Conservation (phyloP, 192 early-diverging fungal species). For the Cetraspora pellucida region DNA sequence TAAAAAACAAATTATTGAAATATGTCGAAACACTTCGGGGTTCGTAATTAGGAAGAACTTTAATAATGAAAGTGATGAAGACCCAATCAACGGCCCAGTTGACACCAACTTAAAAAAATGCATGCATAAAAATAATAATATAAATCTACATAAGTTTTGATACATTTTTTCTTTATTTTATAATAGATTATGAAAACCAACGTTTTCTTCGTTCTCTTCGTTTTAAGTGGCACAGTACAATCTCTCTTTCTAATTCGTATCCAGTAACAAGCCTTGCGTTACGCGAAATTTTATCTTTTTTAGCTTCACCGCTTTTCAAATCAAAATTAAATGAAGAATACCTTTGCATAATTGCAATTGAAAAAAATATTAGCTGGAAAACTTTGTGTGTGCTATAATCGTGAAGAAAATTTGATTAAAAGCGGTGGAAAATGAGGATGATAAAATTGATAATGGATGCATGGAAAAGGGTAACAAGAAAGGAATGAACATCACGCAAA, state of each 20-base stretch:
- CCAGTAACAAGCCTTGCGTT: background rate
- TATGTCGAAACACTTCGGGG: too few species aligned
- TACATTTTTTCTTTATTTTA: too few species aligned
- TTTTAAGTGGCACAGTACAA: too few species aligned
- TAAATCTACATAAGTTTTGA: too few species aligned
- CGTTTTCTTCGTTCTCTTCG: too few species aligned
- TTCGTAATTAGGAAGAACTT: too few species aligned
- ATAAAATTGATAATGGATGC: background rate
- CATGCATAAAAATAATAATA: too few species aligned
- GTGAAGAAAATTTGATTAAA: background rate
- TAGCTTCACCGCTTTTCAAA: background rate
- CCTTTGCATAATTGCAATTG: background rate
- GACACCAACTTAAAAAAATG: too few species aligned
- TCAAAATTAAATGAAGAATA: background rate
- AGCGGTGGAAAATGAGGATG: background rate
- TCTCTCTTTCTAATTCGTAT: background rate
- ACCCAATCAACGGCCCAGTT: too few species aligned
- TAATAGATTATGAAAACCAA: too few species aligned
- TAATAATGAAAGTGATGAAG: too few species aligned
- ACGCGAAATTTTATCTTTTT: background rate
- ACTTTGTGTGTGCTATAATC: background rate
- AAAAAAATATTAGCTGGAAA: background rate
- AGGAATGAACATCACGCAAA: background rate
- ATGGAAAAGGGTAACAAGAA: background rate
- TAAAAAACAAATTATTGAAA: too few species aligned